Base-by-base conservation (phyloP, 345 rosid species). In the Heritiera littoralis region DNA sequence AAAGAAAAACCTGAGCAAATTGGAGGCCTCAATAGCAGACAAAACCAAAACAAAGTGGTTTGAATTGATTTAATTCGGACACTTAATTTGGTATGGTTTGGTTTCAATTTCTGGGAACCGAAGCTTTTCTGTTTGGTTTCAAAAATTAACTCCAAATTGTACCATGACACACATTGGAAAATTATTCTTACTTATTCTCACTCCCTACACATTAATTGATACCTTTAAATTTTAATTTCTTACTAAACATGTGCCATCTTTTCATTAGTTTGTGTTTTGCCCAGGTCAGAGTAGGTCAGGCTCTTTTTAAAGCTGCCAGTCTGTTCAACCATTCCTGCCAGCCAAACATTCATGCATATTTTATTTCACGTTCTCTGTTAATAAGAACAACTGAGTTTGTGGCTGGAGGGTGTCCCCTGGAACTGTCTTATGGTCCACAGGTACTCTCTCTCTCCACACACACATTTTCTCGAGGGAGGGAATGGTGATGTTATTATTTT, bases 341-440 rank as follows among this genome's bases (percentile, higher is more conserved):
- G 86, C 97, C 98, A 77, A 94, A 93, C 69, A 83, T 94, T 83
- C 93, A 94, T 78, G 91, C 92, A 70, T 94, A 93, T 83, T 94
- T 93, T 87, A 86, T 91, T 76, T 92, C 98, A 14, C 97, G 94
- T 66, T 86, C 89, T 58, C 92, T 94, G 55, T 70, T 87, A 41
- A 81, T 93, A 69, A 83, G 89, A 69, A 84, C 94, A 77, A 89
- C 90, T 74, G 97, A 92, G 83, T 74, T 80, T 67, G 92, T 93
- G 49, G 75, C 87, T 7, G 61, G 81, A 68, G 93, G 92, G 48
- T 88, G 81, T 81, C 89, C 91, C 80, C 86, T 94, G 79, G 97
- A 94, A 88, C 83, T 94, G 74, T 91, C 98, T 63, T 94, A 93
- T 81, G 97, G 97, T 73, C 97, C 97, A 80, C 95, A 91, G 94